Conservation (phyloP, 2,329 filamentous ascomycete genomes). For the Ophiostoma tasmaniense region DNA sequence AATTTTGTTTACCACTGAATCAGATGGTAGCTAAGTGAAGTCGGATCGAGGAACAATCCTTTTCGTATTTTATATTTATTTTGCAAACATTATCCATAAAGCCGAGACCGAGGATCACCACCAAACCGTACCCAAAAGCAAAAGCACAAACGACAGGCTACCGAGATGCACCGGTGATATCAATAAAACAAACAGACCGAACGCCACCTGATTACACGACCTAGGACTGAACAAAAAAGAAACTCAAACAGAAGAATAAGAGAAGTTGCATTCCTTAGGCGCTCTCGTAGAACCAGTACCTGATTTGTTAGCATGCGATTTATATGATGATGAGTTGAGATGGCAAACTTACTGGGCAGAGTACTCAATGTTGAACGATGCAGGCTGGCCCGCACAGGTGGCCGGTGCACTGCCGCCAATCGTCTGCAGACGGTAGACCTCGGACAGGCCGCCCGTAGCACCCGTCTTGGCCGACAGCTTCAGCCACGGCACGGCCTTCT, state of each 20-base stretch:
- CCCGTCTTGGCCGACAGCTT: constrained; percentile 51
- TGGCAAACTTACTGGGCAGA: constrained; percentile 62
- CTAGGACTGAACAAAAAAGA: not conserved
- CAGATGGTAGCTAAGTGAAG: not conserved
- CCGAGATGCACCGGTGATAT: constrained; percentile 8
- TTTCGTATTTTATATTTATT: not conserved
- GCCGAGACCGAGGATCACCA: not conserved
- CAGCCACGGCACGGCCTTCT: constrained; percentile 72
- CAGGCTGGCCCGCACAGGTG: constrained; percentile 58
- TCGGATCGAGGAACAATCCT: no score
- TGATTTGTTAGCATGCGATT: constrained; percentile 16
- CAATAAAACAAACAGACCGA: not conserved
- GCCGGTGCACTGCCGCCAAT: constrained; percentile 69
- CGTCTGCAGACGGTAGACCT: constrained; percentile 78
- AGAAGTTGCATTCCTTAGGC: not conserved
- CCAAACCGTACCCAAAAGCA: not conserved
- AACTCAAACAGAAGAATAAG: not conserved
- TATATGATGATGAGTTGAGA: not conserved
- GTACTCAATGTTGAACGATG: constrained; percentile 67
- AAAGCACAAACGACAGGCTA: constrained; percentile 1
- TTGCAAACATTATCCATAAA: not conserved
- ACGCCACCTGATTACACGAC: not conserved
- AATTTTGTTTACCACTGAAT: not conserved
- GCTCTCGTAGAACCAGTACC: constrained; percentile 34
- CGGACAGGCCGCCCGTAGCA: constrained; percentile 55